phyloP scores from a whole-genome alignment of 805 yeast species.

The Saturnispora diversa region DNA sequence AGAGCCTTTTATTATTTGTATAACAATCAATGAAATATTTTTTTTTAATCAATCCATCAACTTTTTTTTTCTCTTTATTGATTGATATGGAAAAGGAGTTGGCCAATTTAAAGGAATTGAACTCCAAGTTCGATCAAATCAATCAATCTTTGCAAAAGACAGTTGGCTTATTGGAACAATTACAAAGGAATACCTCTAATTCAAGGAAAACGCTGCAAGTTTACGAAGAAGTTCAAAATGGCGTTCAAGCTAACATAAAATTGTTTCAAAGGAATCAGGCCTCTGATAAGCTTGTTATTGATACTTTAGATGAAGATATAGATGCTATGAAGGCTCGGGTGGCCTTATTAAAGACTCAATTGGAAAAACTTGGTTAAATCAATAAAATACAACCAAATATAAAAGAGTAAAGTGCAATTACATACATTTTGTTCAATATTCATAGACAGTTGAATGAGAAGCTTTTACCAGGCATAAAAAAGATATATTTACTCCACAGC shows the following conservation, averaged over 20 bases:
- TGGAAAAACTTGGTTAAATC: background rate
- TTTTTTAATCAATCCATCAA: background rate
- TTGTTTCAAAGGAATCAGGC: slow-evolving; percentile 1
- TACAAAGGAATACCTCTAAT: slow-evolving; percentile 3
- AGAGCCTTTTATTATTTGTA: too few species aligned
- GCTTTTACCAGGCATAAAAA: slow-evolving; percentile 79
- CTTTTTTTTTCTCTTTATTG: background rate
- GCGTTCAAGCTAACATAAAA: slow-evolving; percentile 3
- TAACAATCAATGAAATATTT: too few species aligned
- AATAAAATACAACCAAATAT: background rate
- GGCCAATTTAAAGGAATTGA: slow-evolving; percentile 2
- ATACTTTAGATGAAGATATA: slow-evolving; percentile 7
- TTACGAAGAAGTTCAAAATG: slow-evolving; percentile 3
- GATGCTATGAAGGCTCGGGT: slow-evolving; percentile 3
- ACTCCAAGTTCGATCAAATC: background rate
- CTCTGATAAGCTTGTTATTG: background rate
- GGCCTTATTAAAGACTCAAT: slow-evolving; percentile 1
- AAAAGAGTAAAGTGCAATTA: background rate
- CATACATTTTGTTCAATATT: slow-evolving; percentile 17
- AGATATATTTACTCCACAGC: slow-evolving; percentile 79
- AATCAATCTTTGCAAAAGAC: background rate
- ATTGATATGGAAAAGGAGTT: slow-evolving; percentile 7
- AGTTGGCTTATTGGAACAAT: background rate
- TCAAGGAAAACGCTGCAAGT: slow-evolving; percentile 5
- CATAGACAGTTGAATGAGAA: slow-evolving; percentile 55